Base-by-base conservation (phyloP, 768 basidiomycete species). In the Leccinum subgranulosum region DNA sequence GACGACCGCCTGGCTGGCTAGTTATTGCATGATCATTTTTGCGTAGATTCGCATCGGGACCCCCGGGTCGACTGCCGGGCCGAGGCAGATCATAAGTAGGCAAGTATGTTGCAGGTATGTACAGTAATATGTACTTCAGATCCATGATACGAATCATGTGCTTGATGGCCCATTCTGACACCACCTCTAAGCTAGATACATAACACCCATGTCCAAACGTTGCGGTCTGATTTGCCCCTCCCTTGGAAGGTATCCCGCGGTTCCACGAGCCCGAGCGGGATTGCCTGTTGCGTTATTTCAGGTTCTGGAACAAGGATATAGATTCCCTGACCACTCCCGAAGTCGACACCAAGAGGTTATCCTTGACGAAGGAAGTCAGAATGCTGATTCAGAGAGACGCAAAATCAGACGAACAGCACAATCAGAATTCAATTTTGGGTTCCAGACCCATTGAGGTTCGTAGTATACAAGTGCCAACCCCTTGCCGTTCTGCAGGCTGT, bases 381-480 rank as follows among this genome's bases (percentile, higher is more conserved):
- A 53, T 36, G 14, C n/a, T 1, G 31, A 2, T 15, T 19, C 21
- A 14, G 17, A 60, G 21, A 39, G 11, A n/a, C 4, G 49, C n/a
- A 7, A 25, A 36, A 46, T 46, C 17, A 14, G n/a, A 64, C 63
- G 9, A 21, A 57, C 63, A n/a, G 41, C 4, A 12, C 64, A 64
- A 12, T 8, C 4, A 36, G 64, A 65, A 25, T 6, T 47, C 15
- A 62, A 7, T 15, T 14, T 23, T 1, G 56, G 10, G 15, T 65
- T 65, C 3, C 41, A 33, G 14, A 41, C 5, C 55, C 62, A 64
- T 14, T 41, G 49, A 9, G 58, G 55, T n/a, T 64, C 64, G 34
- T 28, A 65, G 36, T 59, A 56, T n/a, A 54, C 41, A 12, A 65
- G 17, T 29, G 47, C 60, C 17, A 65, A n/a, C 17, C 46, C 55